Evolutionary conservation across 169 alveolate species (phyloP).

Genomic region (Fabrea salina): DNA sequence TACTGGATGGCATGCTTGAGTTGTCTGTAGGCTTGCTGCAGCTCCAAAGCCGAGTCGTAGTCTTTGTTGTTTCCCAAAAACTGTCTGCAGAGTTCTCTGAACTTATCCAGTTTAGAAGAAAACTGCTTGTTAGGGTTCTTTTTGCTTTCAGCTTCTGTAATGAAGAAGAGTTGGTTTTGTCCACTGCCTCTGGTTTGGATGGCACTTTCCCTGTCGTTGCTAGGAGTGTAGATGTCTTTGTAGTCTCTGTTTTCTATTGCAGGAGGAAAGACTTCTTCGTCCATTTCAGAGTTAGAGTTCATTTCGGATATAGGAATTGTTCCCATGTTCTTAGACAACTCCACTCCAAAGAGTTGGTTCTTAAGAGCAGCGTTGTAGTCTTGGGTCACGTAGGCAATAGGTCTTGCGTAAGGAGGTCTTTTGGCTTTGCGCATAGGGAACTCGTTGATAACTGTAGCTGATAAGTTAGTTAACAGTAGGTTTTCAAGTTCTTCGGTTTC

Average conservation of each 20-base stretch:
- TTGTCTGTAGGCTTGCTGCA: slow-evolving; percentile 26
- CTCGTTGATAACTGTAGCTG: slow-evolving; percentile 46
- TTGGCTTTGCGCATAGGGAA: slow-evolving; percentile 3
- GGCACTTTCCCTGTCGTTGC: slow-evolving; percentile 2
- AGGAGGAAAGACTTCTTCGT: slow-evolving; percentile 54
- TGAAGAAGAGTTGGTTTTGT: slow-evolving; percentile 42
- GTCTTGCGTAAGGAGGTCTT: slow-evolving; percentile 57
- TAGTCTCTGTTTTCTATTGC: slow-evolving; percentile 25
- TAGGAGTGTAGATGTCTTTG: slow-evolving; percentile 55
- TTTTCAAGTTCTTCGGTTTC: slow-evolving; percentile 40
- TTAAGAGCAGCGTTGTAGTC: slow-evolving; percentile 40
- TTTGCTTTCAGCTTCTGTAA: slow-evolving; percentile 55
- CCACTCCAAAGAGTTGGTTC: slow-evolving; percentile 48
- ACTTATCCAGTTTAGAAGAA: neutral
- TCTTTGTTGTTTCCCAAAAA: slow-evolving; percentile 17
- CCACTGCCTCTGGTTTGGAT: neutral
- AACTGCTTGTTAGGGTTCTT: neutral
- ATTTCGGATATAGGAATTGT: slow-evolving; percentile 53
- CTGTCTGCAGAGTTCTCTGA: neutral
- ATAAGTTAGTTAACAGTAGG: slow-evolving; percentile 14
- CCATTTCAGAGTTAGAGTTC: slow-evolving; percentile 39
- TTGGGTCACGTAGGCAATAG: slow-evolving; percentile 45
- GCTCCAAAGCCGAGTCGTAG: slow-evolving; percentile 1
- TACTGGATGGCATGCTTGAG: slow-evolving; percentile 10
- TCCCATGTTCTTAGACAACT: slow-evolving; percentile 42